Evolutionary conservation across 768 basidiomycete genomes (phyloP).

Genomic region (Lanmaoa pseudosensibilis): DNA sequence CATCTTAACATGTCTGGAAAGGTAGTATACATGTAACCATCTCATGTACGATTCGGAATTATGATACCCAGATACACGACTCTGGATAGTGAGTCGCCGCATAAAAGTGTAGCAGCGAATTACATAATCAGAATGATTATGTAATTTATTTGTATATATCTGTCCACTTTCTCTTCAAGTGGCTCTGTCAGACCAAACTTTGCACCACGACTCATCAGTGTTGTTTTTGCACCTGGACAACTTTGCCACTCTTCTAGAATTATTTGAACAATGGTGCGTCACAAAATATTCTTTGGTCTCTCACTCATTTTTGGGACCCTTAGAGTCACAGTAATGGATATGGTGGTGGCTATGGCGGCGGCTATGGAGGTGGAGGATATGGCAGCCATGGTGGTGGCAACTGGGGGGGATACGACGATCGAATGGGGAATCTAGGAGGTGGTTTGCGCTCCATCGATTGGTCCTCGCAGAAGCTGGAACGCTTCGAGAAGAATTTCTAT

Average conservation of each 20-base stretch:
- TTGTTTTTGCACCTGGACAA: neutral
- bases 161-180: slow-evolving; percentile 19
- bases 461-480: slow-evolving; percentile 66
- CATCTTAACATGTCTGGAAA: neutral
- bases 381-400: slow-evolving; percentile 31
- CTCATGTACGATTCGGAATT: slow-evolving; percentile 9
- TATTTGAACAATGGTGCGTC: slow-evolving; percentile 22
- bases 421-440: slow-evolving; percentile 79
- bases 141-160: slow-evolving; percentile 10
- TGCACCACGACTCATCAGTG: slow-evolving; percentile 23
- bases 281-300: neutral
- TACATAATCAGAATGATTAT: slow-evolving; percentile 10
- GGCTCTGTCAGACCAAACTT: slow-evolving; percentile 11
- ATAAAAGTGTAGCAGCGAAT: neutral
- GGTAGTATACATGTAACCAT: slow-evolving; percentile 8
- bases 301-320: slow-evolving; percentile 1
- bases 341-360: slow-evolving; percentile 37
- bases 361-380: slow-evolving; percentile 30
- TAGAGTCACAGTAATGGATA: slow-evolving; percentile 37
- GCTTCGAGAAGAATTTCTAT: slow-evolving; percentile 98
- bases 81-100: neutral
- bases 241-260: neutral
- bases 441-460: slow-evolving; percentile 86
- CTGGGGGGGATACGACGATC: slow-evolving; percentile 51
- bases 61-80: slow-evolving; percentile 5